phyloP scores from a whole-genome alignment of 148 eudicot genomes.

The Rhododendron ovatum region DNA sequence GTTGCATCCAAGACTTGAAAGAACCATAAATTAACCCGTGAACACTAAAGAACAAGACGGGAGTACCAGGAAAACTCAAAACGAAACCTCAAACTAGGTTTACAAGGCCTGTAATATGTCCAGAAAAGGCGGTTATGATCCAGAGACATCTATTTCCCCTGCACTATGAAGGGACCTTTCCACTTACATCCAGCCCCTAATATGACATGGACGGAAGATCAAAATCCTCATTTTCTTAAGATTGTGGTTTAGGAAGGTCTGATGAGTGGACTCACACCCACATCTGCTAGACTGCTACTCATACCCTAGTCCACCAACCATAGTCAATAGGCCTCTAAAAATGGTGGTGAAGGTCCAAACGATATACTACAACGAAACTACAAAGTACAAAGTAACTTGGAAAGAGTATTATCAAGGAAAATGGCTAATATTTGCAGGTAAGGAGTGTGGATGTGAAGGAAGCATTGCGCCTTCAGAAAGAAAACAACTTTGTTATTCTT shows the following conservation, averaged over 20 bases:
- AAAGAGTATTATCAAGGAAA: background rate
- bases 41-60: background rate
- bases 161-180: background rate
- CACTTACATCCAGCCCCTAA: background rate
- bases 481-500: conserved; percentile 89
- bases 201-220: background rate
- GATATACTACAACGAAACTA: background rate
- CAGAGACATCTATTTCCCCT: background rate
- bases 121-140: background rate
- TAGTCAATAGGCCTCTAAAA: background rate
- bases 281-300: background rate
- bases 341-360: background rate
- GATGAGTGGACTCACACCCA: background rate
- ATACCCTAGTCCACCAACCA: background rate
- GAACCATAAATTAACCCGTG: background rate
- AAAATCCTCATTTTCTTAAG: background rate
- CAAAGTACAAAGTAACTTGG: background rate
- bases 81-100: background rate
- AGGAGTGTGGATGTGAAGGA: conserved; percentile 88
- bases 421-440: conserved; percentile 44
- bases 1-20: conserved; percentile 1
- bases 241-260: background rate
- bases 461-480: conserved; percentile 89
- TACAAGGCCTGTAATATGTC: background rate
- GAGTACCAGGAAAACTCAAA: too few relatives aligned